phyloP scores from a whole-genome alignment of 2,329 filamentous ascomycete genomes.

The Epichloe coenophiala region DNA sequence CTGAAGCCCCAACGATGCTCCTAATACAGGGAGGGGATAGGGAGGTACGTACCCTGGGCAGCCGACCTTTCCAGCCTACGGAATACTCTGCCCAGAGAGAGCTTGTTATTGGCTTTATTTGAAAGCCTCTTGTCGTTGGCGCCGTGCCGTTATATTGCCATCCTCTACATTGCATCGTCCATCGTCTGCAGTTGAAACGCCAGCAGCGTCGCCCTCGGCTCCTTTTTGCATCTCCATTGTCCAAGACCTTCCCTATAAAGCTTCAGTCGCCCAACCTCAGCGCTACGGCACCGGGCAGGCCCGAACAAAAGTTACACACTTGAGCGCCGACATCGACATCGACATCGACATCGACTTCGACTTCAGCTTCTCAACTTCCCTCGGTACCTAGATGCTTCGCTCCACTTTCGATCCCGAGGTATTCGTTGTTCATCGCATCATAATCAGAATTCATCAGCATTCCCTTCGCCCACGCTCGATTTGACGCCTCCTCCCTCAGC shows the following conservation, averaged over 20 bases:
- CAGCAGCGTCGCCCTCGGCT: neutral
- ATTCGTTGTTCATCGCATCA: neutral
- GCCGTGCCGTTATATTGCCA: neutral
- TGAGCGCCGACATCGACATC: too few relatives aligned
- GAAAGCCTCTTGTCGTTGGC: neutral
- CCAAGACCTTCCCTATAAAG: neutral
- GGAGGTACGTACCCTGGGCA: neutral
- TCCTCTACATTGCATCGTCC: neutral
- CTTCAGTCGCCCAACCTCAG: neutral
- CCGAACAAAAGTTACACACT: too few relatives aligned
- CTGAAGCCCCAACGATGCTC: too few relatives aligned
- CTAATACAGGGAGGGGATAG: too few relatives aligned
- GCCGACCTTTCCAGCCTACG: neutral
- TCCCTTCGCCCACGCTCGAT: neutral
- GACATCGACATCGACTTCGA: neutral
- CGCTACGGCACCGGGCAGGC: neutral
- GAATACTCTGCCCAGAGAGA: neutral
- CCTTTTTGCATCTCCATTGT: neutral
- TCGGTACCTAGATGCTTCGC: neutral
- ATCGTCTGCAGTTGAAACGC: neutral
- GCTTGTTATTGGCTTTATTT: neutral
- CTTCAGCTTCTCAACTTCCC: neutral
- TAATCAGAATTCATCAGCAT: neutral
- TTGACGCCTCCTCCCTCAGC: neutral
- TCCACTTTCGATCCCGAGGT: neutral